Percentiles rank a stretch among this genome's conserved stretches.
Evolutionary conservation across 2,329 filamentous ascomycete genomes (phyloP).

Genomic region (Ascochyta pisi): DNA sequence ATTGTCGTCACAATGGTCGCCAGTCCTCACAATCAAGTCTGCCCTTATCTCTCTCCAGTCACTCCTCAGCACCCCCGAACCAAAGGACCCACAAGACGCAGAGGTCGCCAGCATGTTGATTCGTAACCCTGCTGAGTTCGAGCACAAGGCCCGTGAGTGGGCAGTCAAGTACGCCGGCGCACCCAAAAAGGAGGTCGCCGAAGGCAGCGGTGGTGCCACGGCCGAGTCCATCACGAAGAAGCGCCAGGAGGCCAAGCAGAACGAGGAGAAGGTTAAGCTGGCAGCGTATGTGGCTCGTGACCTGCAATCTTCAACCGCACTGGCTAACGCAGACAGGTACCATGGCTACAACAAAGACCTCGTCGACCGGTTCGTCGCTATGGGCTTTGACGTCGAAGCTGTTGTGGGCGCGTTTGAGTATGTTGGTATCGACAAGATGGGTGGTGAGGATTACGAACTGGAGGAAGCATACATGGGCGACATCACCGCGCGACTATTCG

Average conservation of each 20-base stretch:
- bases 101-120: conserved; percentile 93
- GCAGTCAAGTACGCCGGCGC: conserved; percentile 83
- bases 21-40: conserved; percentile 94
- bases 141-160: conserved; percentile 87
- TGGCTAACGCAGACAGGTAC: conserved; percentile 65
- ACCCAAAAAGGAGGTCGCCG: conserved; percentile 63
- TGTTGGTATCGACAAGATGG: conserved; percentile 80
- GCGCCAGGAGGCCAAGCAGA: conserved; percentile 61
- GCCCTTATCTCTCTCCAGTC: conserved; percentile 92
- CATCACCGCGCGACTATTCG: conserved; percentile 82
- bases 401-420: conserved; percentile 85
- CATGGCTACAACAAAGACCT: conserved; percentile 85
- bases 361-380: conserved; percentile 81
- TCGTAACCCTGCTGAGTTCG: conserved; percentile 77
- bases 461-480: conserved; percentile 91
- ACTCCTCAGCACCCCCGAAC: conserved; percentile 90
- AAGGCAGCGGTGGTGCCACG: conserved; percentile 60
- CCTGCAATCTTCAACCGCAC: background rate
- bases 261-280: conserved; percentile 64
- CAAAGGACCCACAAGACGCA: conserved; percentile 95
- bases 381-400: conserved; percentile 90
- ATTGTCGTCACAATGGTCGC: conserved; percentile 87
- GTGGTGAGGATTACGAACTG: conserved; percentile 81
- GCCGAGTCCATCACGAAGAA: conserved; percentile 63
- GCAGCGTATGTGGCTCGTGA: conserved; percentile 55